Conservation (phyloP, 306 rosid genomes). For the Pyrus pyrifolia region DNA sequence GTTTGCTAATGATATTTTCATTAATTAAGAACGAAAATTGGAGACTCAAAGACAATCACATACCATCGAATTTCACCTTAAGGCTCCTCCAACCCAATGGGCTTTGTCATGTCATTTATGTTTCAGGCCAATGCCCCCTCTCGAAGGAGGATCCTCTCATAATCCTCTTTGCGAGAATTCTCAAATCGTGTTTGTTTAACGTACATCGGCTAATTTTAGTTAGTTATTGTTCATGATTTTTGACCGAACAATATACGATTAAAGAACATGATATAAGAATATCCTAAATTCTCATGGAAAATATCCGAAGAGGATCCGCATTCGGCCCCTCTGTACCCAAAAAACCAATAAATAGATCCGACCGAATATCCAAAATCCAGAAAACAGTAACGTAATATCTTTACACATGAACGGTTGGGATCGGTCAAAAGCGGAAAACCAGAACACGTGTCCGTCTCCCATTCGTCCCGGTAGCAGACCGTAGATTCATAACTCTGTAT, state of each 20-base stretch:
- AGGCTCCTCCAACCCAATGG: too few species aligned
- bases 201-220: fast-evolving
- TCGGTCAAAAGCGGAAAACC: neutral
- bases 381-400: neutral
- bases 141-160: fast-evolving
- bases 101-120: too few species aligned
- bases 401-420: neutral
- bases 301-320: too few species aligned
- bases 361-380: neutral
- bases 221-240: fast-evolving
- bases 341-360: neutral
- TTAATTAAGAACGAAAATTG: too few species aligned
- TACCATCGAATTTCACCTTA: too few species aligned
- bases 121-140: too few species aligned
- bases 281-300: fast-evolving
- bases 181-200: too few species aligned
- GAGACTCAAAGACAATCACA: too few species aligned
- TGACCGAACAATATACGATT: fast-evolving
- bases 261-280: fast-evolving
- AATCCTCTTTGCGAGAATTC: fast-evolving
- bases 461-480: neutral
- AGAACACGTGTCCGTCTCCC: too few species aligned
- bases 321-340: too few species aligned
- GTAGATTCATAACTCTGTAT: neutral
- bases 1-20: too few species aligned